Evolutionary conservation across 1,139 yeast species (phyloP).

Genomic region (Diutina pseudorugosa): DNA sequence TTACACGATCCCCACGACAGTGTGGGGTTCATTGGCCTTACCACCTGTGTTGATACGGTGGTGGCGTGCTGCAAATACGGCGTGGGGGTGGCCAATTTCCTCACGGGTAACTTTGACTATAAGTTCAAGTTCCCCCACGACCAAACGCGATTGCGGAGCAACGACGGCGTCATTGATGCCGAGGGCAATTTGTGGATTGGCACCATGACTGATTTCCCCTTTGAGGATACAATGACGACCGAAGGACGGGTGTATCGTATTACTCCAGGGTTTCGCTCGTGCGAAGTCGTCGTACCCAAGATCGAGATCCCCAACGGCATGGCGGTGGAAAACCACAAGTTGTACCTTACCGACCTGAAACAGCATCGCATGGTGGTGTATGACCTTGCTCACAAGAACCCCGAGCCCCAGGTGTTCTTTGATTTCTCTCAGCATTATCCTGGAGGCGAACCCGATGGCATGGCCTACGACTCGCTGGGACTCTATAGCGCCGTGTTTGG

Average conservation of each 20-base stretch:
- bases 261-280: conserved; percentile 20
- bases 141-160: conserved; percentile 40
- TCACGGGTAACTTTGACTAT: conserved; percentile 27
- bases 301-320: conserved; percentile 11
- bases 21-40: not conserved
- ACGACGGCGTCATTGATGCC: conserved; percentile 63
- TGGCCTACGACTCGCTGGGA: conserved; percentile 41
- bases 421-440: conserved; percentile 17
- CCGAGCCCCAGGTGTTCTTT: conserved; percentile 28
- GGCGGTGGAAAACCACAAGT: conserved; percentile 8
- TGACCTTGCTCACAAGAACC: conserved; percentile 6
- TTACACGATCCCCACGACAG: not conserved
- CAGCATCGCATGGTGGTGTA: conserved; percentile 5
- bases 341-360: conserved; percentile 10
- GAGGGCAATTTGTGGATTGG: conserved; percentile 65
- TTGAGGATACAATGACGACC: conserved; percentile 17
- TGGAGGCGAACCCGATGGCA: conserved; percentile 72
- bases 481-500: conserved; percentile 63
- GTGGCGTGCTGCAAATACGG: conserved; percentile 48
- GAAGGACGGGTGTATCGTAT: conserved; percentile 35
- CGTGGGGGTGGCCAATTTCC: conserved; percentile 37
- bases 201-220: conserved; percentile 50
- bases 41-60: conserved; percentile 9
- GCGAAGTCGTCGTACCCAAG: conserved; percentile 18
- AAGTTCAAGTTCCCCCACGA: conserved; percentile 31